phyloP scores from a whole-genome alignment of 495 filamentous ascomycete genomes.

The Usnea hakonensis region DNA sequence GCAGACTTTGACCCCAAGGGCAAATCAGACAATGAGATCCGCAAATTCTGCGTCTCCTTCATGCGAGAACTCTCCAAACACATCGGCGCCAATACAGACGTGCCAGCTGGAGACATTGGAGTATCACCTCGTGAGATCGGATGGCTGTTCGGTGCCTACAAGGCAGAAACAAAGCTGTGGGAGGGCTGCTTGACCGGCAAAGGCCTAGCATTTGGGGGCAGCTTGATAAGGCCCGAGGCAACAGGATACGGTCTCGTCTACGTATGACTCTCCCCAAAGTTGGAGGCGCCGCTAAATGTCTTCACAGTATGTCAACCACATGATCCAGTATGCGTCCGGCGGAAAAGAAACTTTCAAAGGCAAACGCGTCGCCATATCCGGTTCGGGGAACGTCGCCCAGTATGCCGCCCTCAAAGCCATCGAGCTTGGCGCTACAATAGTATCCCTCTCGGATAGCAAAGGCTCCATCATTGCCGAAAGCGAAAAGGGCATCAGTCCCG shows the following conservation, averaged over 20 bases:
- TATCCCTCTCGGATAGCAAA: slow-evolving; percentile 91
- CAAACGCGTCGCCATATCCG: slow-evolving; percentile 93
- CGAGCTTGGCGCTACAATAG: slow-evolving; percentile 86
- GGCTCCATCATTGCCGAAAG: slow-evolving; percentile 68
- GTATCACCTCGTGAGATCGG: slow-evolving; percentile 85
- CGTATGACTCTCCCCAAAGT: slow-evolving; percentile 29
- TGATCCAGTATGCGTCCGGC: slow-evolving; percentile 75
- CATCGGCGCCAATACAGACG: slow-evolving; percentile 93
- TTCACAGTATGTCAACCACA: slow-evolving; percentile 74
- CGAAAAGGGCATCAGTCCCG: slow-evolving; percentile 57
- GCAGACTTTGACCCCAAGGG: slow-evolving; percentile 99
- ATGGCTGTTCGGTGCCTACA: slow-evolving; percentile 94
- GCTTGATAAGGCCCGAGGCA: slow-evolving; percentile 91
- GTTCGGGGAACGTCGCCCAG: slow-evolving; percentile 97
- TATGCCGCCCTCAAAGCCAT: slow-evolving; percentile 95
- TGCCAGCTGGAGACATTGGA: slow-evolving; percentile 92
- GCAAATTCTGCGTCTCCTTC: slow-evolving; percentile 92
- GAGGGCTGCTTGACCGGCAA: slow-evolving; percentile 96
- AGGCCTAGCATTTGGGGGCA: slow-evolving; percentile 86
- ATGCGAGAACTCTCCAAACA: slow-evolving; percentile 92
- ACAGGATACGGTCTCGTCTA: slow-evolving; percentile 97
- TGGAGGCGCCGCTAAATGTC: background rate
- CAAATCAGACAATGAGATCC: slow-evolving; percentile 95
- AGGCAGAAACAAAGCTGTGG: slow-evolving; percentile 78
- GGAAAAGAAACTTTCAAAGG: slow-evolving; percentile 81